phyloP scores from a whole-genome alignment of 2,329 filamentous ascomycete species.

The Diaporthe sp. region DNA sequence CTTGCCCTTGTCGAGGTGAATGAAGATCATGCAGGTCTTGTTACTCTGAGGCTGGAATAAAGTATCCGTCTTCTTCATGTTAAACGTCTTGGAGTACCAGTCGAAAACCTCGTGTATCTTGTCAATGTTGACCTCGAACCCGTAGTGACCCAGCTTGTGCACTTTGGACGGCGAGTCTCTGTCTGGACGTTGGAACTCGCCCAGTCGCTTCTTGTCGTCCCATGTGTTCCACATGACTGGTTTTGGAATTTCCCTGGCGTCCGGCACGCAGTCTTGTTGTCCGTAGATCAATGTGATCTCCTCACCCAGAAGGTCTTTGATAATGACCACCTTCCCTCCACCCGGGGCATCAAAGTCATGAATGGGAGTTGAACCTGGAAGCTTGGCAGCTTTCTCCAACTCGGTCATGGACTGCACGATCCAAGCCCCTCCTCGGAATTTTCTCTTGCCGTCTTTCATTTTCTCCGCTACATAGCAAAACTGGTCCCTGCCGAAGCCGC shows the following conservation, averaged over 20 bases:
- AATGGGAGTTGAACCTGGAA: neutral
- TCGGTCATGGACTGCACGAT: slow-evolving; percentile 13
- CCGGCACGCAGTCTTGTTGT: neutral
- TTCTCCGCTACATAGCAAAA: slow-evolving; percentile 26
- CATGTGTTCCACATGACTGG: slow-evolving; percentile 5
- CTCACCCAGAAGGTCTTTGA: neutral
- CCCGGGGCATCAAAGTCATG: slow-evolving; percentile 15
- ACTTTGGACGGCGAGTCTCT: neutral
- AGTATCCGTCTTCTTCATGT: slow-evolving; percentile 24
- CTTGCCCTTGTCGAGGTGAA: slow-evolving; percentile 22
- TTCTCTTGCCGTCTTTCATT: slow-evolving; percentile 8
- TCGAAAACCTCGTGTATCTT: neutral
- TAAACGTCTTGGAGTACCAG: slow-evolving; percentile 6
- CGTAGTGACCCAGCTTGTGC: slow-evolving; percentile 21
- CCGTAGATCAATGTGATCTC: neutral
- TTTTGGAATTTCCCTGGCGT: neutral
- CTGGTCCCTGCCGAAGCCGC: slow-evolving; percentile 16
- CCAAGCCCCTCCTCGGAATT: neutral
- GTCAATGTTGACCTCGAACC: slow-evolving; percentile 9
- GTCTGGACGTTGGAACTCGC: slow-evolving; percentile 15
- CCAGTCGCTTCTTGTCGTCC: slow-evolving; percentile 24
- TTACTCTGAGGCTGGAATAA: neutral
- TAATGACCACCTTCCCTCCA: slow-evolving; percentile 13
- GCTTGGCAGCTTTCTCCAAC: slow-evolving; percentile 21
- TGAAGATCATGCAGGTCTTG: slow-evolving; percentile 5